Base-by-base conservation (phyloP, 176 grass and related monocot genomes). In the Ampelocalamus luodianensis region DNA sequence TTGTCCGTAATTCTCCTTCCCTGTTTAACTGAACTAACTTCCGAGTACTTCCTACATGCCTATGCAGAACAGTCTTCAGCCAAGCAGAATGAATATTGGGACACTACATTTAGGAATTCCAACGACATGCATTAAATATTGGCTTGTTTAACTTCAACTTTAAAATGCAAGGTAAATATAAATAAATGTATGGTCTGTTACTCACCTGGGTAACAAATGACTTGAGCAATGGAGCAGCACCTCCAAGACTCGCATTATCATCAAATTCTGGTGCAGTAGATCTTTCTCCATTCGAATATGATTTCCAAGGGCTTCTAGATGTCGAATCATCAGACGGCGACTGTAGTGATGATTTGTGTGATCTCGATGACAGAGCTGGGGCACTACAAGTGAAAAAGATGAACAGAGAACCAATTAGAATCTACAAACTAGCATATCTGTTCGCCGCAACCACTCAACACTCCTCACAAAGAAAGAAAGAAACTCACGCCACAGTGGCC, bases 191-290 rank as follows among this genome's bases (percentile, higher is more conserved):
- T 34, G 61, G 66, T 56, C 53, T 22, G 68, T 36, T 74, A 53
- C 70, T 78, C 88, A 96, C 96, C 90, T 99, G 97, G 55, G 91
- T 92, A 91, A 99, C 94, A 84, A 99, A 88, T 71, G 97, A 96
- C 59, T 91, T 99, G 3, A 99, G 83, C 79, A 94, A 88, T 72
- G 96, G 96, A 51, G 93, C 83, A 63, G 93, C 92, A 88, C 84
- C 87, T 70, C 91, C 93, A 91, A 94, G 93, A 86, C 84, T 99
- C 13, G 42, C 72, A 87, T 78, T 71, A 88, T 92, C 90, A 89
- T 94, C 92, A 65, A 92, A 94, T 46, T 94, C 91, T 11, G 65
- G 40, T 60, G 77, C 80, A 9, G 81, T 40, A 76, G 86, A 91
- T 60, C 81, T 76, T 78, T 96, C 93, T n/a, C 89, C 91, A 85